These are phyloP conservation scores for Nitzschia palea DNA, from an alignment of 108 stramenopile species.

Conservation along the genomic window DNA sequence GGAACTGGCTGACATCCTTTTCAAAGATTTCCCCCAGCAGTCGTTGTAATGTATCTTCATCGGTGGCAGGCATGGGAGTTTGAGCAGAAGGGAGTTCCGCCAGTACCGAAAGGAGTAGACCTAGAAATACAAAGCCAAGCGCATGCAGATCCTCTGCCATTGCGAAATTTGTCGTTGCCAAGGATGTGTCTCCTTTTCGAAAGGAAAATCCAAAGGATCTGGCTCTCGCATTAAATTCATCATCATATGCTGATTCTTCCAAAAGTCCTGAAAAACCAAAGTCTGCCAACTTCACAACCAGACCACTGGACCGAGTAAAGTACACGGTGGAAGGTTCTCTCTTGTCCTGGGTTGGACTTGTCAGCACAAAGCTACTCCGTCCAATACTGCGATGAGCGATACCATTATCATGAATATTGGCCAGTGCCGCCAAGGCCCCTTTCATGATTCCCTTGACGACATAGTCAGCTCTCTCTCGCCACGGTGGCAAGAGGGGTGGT, in stretches of 20 bases:
- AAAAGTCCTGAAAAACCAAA: conserved; percentile 70
- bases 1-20: conserved; percentile 73
- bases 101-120: conserved; percentile 64
- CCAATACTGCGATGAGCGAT: conserved; percentile 82
- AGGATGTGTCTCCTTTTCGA: conserved; percentile 26
- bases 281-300: conserved; percentile 65
- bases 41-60: conserved; percentile 83
- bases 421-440: conserved; percentile 60
- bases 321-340: conserved; percentile 60
- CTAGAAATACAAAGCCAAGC: conserved; percentile 78
- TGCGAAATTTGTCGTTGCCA: conserved; percentile 56
- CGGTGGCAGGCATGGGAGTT: conserved; percentile 63
- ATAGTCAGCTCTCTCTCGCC: conserved; percentile 60
- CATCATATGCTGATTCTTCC: conserved; percentile 55
- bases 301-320: conserved; percentile 31
- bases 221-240: conserved; percentile 60
- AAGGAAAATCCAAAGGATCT: conserved; percentile 62
- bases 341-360: conserved; percentile 64
- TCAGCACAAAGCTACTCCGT: conserved; percentile 55
- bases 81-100: conserved; percentile 56
- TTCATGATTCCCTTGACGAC: conserved; percentile 66
- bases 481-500: conserved; percentile 63
- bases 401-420: conserved; percentile 65
- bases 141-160: conserved; percentile 86
- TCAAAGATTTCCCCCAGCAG: conserved; percentile 77